Conservation (phyloP, 2,329 filamentous ascomycete genomes). For the Lecanicillium sp. region DNA sequence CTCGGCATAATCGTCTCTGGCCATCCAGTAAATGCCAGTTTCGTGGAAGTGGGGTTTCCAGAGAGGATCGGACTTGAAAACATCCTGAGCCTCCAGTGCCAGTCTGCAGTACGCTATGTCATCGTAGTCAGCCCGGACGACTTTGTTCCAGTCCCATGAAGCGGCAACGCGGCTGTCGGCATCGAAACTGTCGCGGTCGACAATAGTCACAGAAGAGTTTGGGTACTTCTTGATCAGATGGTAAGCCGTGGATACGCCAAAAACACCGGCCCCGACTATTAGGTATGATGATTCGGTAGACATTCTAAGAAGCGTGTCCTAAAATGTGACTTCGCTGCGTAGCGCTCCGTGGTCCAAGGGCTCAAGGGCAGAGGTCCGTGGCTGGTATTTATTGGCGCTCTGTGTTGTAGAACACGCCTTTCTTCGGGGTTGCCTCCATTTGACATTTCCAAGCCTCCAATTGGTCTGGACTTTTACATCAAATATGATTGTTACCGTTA, state of each 20-base stretch:
- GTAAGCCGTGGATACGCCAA: constrained; percentile 58
- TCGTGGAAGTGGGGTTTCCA: constrained; percentile 50
- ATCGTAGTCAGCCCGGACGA: constrained; percentile 61
- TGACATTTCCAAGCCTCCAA: too few species aligned
- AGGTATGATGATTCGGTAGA: constrained; percentile 31
- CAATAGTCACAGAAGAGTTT: constrained; percentile 41
- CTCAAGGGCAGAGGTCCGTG: too few species aligned
- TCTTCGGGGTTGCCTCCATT: too few species aligned
- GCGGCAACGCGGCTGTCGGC: constrained; percentile 45
- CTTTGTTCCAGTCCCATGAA: constrained; percentile 68
- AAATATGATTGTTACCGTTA: too few species aligned
- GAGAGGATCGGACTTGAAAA: constrained; percentile 49
- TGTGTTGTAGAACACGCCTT: too few species aligned
- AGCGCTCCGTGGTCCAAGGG: too few species aligned
- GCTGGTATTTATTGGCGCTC: too few species aligned
- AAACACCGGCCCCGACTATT: constrained; percentile 58
- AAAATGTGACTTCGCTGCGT: too few species aligned
- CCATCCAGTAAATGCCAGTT: constrained; percentile 51
- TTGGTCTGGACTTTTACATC: too few species aligned
- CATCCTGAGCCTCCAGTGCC: constrained; percentile 55
- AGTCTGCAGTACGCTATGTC: constrained; percentile 55
- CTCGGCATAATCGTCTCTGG: constrained; percentile 38
- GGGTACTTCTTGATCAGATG: constrained; percentile 46
- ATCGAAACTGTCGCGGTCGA: constrained; percentile 47
- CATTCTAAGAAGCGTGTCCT: too few species aligned